Conservation (phyloP, 768 basidiomycete species). For the Leccinum variicolor region DNA sequence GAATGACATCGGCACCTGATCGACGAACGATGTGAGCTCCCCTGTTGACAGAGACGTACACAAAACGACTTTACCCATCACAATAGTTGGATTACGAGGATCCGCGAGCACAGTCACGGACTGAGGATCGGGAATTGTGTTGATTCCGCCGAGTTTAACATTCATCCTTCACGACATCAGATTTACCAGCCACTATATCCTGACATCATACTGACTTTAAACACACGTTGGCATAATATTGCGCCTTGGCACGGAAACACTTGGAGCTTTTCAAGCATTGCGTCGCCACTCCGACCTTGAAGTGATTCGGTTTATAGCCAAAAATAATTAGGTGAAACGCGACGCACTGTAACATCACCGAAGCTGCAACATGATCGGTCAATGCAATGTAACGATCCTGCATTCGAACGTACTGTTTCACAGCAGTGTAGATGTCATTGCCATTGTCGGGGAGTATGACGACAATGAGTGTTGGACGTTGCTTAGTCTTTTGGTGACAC, state of each 20-base stretch:
- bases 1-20: constrained; percentile 77
- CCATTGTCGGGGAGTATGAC: constrained; percentile 71
- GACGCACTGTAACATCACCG: constrained; percentile 58
- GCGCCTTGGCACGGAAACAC: constrained; percentile 62
- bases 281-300: constrained; percentile 69
- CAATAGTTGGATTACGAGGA: constrained; percentile 68
- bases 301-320: background rate
- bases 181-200: background rate
- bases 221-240: constrained; percentile 80
- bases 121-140: constrained; percentile 67
- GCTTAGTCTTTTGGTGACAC: constrained; percentile 38
- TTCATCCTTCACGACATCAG: constrained; percentile 53
- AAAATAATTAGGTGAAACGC: background rate
- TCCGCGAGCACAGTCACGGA: constrained; percentile 67
- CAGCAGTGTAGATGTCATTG: constrained; percentile 70
- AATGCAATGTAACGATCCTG: background rate
- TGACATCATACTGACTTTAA: constrained; percentile 55
- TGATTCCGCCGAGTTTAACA: constrained; percentile 82
- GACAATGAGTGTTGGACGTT: constrained; percentile 56
- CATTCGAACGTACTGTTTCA: constrained; percentile 63
- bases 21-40: constrained; percentile 2
- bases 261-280: constrained; percentile 73
- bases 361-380: constrained; percentile 44
- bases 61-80: constrained; percentile 55
- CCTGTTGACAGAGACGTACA: background rate